Conservation (phyloP, 768 basidiomycete species). For the Lentinus tigrinus region DNA sequence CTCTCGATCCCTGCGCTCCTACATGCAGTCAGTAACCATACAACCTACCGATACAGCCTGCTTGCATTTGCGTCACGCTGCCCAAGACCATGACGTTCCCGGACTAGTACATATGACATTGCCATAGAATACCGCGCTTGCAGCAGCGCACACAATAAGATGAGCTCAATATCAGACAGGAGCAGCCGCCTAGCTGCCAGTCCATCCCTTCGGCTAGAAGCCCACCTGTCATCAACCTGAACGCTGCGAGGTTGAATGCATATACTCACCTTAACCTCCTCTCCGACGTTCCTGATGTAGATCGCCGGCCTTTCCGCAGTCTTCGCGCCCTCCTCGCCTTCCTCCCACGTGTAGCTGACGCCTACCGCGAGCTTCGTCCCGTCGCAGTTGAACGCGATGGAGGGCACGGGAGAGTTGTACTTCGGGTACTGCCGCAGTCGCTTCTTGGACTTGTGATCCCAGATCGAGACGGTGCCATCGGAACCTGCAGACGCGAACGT, state of each 20-base stretch:
- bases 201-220: conserved; percentile 29
- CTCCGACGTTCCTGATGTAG: conserved; percentile 62
- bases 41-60: no score
- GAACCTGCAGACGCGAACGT: conserved; percentile 96
- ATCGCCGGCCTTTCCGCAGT: conserved; percentile 61
- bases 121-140: no score
- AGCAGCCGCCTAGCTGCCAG: conserved; percentile 17
- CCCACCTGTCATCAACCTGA: not conserved
- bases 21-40: no score
- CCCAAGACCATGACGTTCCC: no score
- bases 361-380: conserved; percentile 83
- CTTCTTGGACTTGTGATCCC: conserved; percentile 98
- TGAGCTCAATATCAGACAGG: no score
- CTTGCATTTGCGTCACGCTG: no score
- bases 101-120: no score
- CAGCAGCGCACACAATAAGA: no score
- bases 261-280: conserved; percentile 67
- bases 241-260: not conserved
- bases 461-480: conserved; percentile 90
- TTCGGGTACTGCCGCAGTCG: conserved; percentile 88
- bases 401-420: conserved; percentile 71
- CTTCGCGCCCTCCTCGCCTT: conserved; percentile 72
- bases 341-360: conserved; percentile 88
- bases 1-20: no score
- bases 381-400: conserved; percentile 80